Evolutionary conservation across 306 rosid species (phyloP), one percentile per base, ranked within the genome.

Genomic region (Gynostemma pentaphyllum): DNA sequence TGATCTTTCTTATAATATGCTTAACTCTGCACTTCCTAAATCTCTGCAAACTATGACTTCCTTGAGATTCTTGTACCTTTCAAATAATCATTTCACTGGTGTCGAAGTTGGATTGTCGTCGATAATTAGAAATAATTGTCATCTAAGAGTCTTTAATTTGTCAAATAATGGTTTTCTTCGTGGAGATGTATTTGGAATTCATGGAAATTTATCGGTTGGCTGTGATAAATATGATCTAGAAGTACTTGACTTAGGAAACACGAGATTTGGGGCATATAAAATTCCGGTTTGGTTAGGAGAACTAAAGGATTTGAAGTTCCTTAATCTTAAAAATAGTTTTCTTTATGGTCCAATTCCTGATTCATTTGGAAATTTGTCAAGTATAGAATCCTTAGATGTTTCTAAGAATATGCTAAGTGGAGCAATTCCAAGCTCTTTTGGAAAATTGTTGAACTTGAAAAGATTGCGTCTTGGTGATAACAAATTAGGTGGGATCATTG

Each of bases 11-110:
- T 2, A 1, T 7, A 39, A 39, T 7, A 39, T 39, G 3, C 11
- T 39, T 32, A 14, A 30, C 9, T 32, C 5, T 32, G 5, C 37
- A 32, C 3, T 32, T 32, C 37, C 37, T 32, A 7, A 37, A 5
- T 1, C 10, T 24, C 28, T 24, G 46, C 52, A 26, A 37, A 50
- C 4, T 37, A 52, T 52, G 60, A 52, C 60, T 52, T 52, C 60
- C 27, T 12, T 52, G 19, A 24, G 36, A 10, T 10, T 13, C 9
- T 48, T 74, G 3, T 13, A 54, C 45, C 62, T 74, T 5, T 23
- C 74, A 14, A 10, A 13, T 72, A 36, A n/a, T 73, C 27, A 4
- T 2, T 53, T 73, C 62, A 45, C 4, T 45, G 7, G 50, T 1
- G 2, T 45, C n/a, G 50, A 45, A 15, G 50, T 18, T 45, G 50